Base-by-base conservation (phyloP, 306 rosid species). In the Argentina anserina region DNA sequence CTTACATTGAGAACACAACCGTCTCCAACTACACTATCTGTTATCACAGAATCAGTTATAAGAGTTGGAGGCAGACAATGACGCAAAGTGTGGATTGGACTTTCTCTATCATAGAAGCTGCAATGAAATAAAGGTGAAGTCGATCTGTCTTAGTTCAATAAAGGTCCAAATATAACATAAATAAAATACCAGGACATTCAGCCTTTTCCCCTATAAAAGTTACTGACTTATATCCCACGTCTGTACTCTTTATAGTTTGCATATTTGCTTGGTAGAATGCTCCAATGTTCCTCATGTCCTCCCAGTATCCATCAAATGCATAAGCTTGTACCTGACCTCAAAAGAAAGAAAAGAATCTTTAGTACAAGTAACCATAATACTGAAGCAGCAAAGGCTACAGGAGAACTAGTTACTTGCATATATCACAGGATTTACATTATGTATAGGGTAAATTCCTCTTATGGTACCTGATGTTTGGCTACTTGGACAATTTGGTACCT, bases 1-100 rank as follows among this genome's bases (percentile, higher is more conserved):
- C 84, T 76, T 70, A 83, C 87, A 47, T 72, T 55, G n/a, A 83
- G 75, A 67, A 83, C 69, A 82, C 87, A 83, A 41, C 84, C 84
- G 9, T 74, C 87, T 43, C 87, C 87, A 39, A 83, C 53, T 14
- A 83, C 61, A 68, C 84, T 83, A 58, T 83, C 75, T 65, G 58
- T 76, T 26, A 83, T 74, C 5, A 46, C 36, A 34, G 82, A 78
- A 34, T 80, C 75, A 2, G 68, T 55, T 70, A 83, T 31, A 25
- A 45, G 70, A 36, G 77, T 76, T n/a, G 87, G 84, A 17, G 84
- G 87, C 75, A 83, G 74, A 61, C 70, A n/a, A 39, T 67, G 80
- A 37, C 80, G 72, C 63, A 73, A 36, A 31, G 87, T 83, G 71
- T 78, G 74, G 63, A 83, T 56, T 3, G 81, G 81, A 53, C 65